Base-by-base conservation (phyloP, 2,329 filamentous ascomycete genomes). In the Lasiodiplodia sp. region DNA sequence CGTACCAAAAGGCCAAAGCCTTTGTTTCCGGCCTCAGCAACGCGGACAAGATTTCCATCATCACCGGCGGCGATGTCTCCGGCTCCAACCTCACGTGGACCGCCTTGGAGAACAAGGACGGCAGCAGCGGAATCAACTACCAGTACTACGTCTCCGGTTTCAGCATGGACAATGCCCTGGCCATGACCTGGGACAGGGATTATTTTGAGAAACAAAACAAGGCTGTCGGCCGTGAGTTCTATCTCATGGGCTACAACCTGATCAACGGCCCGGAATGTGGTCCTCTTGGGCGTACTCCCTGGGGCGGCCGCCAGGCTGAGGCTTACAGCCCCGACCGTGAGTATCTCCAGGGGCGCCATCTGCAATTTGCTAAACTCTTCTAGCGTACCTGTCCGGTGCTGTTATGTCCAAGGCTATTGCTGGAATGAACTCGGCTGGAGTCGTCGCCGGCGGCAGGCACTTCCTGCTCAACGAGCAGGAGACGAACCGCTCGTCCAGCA, bases 401-500 rank as follows among this genome's bases (percentile, higher is more conserved):
- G 28, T 57, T 21, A 47, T 67, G 53, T 44, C 53, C 44, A 60
- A 60, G 55, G 44, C 55, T 4, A 52, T 67, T 14, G n/a, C 38
- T 14, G 65, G 40, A 12, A 67, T 67, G 65, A 67, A 67, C 31
- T 34, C 38, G 2, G 65, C 65, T 4, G 65, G 65, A 1, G 65
- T 67, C 44, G 21, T 67, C 31, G 55, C 65, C n/a, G 65, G 55
- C 21, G 65, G 53, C 6, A 60, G 55, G 60, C 76, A 78, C 53
- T 77, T 69, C 25, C 72, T 79, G 23, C 72, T 71, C 12, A 77
- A 79, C 53, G 77, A 78, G 63, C 76, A 78, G 65, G 75, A 79
- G 69, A 73, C 70, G 28, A 52, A 71, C 10, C 69, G 73, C 4
- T 69, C 55, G 37, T 23, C 52, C 25, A 23, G 49, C 23, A 63